phyloP scores from a whole-genome alignment of 2,329 filamentous ascomycete species.

The Penicillium janthinellum region DNA sequence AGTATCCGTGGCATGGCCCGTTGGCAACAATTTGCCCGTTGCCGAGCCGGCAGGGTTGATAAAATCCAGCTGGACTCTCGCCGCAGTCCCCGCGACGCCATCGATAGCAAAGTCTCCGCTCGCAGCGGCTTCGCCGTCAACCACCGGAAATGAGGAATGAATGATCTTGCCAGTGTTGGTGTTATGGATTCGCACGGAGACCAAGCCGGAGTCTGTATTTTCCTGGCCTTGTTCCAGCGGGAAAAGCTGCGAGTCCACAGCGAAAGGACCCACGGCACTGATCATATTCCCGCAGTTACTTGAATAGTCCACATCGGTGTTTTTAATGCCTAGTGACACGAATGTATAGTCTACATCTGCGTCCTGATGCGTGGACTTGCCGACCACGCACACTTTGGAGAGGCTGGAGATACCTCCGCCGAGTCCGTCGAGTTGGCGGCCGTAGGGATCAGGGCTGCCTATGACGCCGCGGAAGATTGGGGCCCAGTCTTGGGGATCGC shows the following conservation, averaged over 20 bases:
- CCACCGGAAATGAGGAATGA: conserved; percentile 58
- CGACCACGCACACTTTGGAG: conserved; percentile 71
- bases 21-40: conserved; percentile 64
- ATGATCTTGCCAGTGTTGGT: conserved; percentile 73
- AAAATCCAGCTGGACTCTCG: conserved; percentile 63
- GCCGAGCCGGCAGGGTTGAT: conserved; percentile 64
- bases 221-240: background rate
- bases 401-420: conserved; percentile 69
- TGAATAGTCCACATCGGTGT: conserved; percentile 63
- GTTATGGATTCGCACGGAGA: conserved; percentile 63
- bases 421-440: conserved; percentile 71
- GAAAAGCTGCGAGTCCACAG: conserved; percentile 58
- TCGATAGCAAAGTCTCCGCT: conserved; percentile 63
- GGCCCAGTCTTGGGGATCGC: conserved; percentile 49
- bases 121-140: conserved; percentile 51
- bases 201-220: conserved; percentile 35
- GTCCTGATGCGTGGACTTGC: conserved; percentile 49
- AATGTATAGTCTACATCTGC: conserved; percentile 72
- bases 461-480: conserved; percentile 62
- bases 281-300: conserved; percentile 79
- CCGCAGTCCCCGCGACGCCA: conserved; percentile 62
- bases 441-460: conserved; percentile 66
- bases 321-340: conserved; percentile 66
- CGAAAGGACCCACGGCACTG: conserved; percentile 66
- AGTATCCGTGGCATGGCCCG: conserved; percentile 56